Conservation (phyloP, 192 early-diverging fungal species). For the Coemansia sp. region DNA sequence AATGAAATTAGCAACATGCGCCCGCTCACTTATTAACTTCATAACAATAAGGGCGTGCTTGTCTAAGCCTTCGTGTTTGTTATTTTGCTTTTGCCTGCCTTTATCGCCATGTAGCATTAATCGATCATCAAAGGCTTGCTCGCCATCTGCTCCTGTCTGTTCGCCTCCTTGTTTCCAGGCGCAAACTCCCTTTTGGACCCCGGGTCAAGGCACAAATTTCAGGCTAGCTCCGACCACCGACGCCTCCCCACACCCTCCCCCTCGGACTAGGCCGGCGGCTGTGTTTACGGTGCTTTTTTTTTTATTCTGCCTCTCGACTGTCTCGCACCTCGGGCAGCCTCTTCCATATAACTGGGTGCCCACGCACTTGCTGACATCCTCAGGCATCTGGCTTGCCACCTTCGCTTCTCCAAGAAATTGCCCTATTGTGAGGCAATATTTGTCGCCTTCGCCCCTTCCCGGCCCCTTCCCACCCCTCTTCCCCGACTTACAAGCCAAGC, state of each 20-base stretch:
- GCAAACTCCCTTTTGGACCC: background rate
- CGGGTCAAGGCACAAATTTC: background rate
- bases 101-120: slow-evolving; percentile 31
- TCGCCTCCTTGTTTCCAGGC: background rate
- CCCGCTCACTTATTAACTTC: slow-evolving; percentile 11
- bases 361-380: background rate
- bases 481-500: background rate
- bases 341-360: background rate
- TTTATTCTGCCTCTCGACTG: background rate
- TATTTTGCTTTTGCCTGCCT: slow-evolving; percentile 12
- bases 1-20: slow-evolving; percentile 44
- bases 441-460: slow-evolving; percentile 13
- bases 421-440: slow-evolving; percentile 38
- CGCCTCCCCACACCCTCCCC: background rate
- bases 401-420: background rate
- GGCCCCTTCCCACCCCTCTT: slow-evolving; percentile 7
- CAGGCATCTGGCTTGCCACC: background rate
- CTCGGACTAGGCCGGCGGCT: background rate
- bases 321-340: background rate
- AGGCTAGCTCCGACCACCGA: background rate
- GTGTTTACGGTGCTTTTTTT: background rate
- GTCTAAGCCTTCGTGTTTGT: slow-evolving; percentile 35
- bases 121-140: slow-evolving; percentile 22
- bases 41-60: slow-evolving; percentile 30
- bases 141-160: slow-evolving; percentile 3